Conservation (phyloP, 2,329 filamentous ascomycete genomes). For the Neoarthrinium moseri region DNA sequence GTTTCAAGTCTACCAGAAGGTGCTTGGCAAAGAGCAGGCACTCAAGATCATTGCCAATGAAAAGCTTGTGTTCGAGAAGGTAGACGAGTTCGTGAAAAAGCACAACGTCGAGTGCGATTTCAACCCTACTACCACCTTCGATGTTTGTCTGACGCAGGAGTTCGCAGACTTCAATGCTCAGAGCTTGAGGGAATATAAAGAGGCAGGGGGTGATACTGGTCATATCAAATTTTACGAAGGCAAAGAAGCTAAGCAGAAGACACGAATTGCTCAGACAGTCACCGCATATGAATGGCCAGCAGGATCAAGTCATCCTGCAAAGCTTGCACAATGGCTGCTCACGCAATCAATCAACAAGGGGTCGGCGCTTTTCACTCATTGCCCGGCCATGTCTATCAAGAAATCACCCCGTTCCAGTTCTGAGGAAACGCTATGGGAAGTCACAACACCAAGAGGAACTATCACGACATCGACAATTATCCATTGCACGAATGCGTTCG, state of each 20-base stretch:
- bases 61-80: constrained; percentile 33
- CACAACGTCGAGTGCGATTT: constrained; percentile 44
- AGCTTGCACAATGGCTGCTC: constrained; percentile 47
- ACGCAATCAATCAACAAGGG: constrained; percentile 33
- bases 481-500: constrained; percentile 40
- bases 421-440: constrained; percentile 24
- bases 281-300: constrained; percentile 52
- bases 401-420: constrained; percentile 16
- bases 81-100: constrained; percentile 38
- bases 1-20: constrained; percentile 38
- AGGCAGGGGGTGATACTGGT: constrained; percentile 41
- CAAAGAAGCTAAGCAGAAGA: constrained; percentile 34
- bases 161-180: constrained; percentile 43
- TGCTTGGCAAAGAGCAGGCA: constrained; percentile 42
- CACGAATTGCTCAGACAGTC: constrained; percentile 34
- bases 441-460: constrained; percentile 31
- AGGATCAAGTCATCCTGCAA: constrained; percentile 47
- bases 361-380: constrained; percentile 39
- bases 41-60: constrained; percentile 45
- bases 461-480: constrained; percentile 27
- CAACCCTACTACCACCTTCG: constrained; percentile 42
- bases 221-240: constrained; percentile 38
- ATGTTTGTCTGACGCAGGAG: constrained; percentile 45
- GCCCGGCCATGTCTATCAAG: constrained; percentile 31
- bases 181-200: constrained; percentile 34